Evolutionary conservation across 2,329 filamentous ascomycete species (phyloP).

Genomic region (Metarhizium album): DNA sequence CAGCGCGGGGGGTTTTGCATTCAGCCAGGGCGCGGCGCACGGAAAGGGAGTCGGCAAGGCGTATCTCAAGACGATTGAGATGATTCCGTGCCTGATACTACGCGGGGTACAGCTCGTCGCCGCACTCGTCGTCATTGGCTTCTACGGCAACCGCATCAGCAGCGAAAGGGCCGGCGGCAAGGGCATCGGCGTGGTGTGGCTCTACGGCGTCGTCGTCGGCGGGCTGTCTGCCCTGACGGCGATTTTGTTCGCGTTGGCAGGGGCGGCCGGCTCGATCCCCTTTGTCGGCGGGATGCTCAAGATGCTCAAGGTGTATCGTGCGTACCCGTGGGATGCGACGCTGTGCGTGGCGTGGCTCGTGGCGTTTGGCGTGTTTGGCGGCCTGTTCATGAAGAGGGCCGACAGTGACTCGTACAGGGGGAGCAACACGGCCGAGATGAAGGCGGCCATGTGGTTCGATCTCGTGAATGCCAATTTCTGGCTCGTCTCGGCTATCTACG

Average conservation of each 20-base stretch:
- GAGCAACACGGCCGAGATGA: constrained; percentile 42
- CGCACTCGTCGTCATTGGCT: constrained; percentile 55
- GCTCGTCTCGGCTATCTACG: neutral
- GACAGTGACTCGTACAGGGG: constrained; percentile 39
- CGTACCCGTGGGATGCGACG: neutral
- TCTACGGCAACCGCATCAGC: constrained; percentile 55
- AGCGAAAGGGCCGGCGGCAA: constrained; percentile 25
- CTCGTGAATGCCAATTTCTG: constrained; percentile 22
- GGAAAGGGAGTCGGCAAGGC: neutral
- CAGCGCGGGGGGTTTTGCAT: neutral
- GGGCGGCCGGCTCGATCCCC: constrained; percentile 25
- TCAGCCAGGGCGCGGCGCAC: neutral
- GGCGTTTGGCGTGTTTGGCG: constrained; percentile 47
- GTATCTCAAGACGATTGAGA: neutral
- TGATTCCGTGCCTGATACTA: neutral
- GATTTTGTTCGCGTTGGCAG: constrained; percentile 28
- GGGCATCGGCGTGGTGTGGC: constrained; percentile 46
- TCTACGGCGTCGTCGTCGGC: constrained; percentile 50
- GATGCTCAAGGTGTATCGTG: neutral
- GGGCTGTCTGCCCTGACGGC: constrained; percentile 43
- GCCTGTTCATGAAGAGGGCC: constrained; percentile 53
- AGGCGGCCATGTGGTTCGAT: constrained; percentile 63
- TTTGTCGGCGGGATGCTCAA: constrained; percentile 16
- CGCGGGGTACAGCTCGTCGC: constrained; percentile 61
- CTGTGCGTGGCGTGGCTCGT: neutral